A percentile compares a stretch with the other conserved stretches of the same genome.
Conservation (phyloP, 257 asterid species). For the Anisodus tanguticus region DNA sequence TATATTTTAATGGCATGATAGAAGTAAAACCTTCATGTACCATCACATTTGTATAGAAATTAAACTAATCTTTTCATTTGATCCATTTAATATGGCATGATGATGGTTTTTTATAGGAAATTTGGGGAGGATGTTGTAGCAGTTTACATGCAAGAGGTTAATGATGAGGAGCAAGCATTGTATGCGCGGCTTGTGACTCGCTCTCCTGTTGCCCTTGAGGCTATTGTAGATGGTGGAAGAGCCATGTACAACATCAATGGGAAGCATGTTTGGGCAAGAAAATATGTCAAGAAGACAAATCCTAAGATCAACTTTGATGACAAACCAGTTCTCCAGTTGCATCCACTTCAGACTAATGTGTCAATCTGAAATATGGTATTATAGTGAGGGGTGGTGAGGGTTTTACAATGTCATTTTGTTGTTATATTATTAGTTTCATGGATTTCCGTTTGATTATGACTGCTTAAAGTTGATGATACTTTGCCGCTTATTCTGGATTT, state of each 20-base stretch:
- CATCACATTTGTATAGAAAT: too few relatives aligned
- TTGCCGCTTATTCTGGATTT: too few relatives aligned
- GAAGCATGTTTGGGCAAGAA: constrained; percentile 81
- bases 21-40: too few relatives aligned
- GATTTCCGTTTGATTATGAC: too few relatives aligned
- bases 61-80: too few relatives aligned
- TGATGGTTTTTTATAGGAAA: constrained; percentile 39
- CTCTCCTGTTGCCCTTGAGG: constrained; percentile 38
- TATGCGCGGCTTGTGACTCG: constrained; percentile 65
- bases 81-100: too few relatives aligned
- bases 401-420: too few relatives aligned
- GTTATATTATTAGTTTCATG: too few relatives aligned
- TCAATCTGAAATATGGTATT: too few relatives aligned
- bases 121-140: constrained; percentile 73
- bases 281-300: constrained; percentile 44
- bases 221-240: constrained; percentile 49
- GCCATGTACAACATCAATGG: constrained; percentile 71
- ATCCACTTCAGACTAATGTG: not conserved
- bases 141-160: constrained; percentile 67
- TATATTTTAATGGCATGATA: too few relatives aligned
- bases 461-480: too few relatives aligned
- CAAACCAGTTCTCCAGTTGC: not conserved
- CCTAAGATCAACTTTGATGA: not conserved
- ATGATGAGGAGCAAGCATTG: constrained; percentile 53
- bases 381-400: too few relatives aligned